Evolutionary conservation across 2,329 filamentous ascomycete genomes (phyloP).

Genomic region (Ascocoryne sarcoides): DNA sequence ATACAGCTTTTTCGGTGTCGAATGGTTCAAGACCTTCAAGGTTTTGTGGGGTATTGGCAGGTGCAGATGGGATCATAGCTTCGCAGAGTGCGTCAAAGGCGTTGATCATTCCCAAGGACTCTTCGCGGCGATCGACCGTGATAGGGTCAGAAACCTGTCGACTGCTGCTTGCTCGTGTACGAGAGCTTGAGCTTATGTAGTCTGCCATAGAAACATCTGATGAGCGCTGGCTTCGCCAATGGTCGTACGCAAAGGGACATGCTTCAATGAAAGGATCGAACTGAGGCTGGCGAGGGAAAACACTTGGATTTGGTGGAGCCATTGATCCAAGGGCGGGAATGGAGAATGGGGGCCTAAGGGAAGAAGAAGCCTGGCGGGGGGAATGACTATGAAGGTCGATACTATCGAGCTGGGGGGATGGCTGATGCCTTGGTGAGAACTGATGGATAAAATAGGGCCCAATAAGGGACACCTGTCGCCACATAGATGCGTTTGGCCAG

Average conservation of each 20-base stretch:
- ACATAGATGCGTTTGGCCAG: constrained; percentile 70
- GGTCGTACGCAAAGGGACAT: constrained; percentile 12
- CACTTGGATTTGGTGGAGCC: constrained; percentile 14
- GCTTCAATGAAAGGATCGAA: constrained; percentile 35
- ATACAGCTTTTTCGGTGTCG: too few relatives aligned
- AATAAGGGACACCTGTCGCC: constrained; percentile 41
- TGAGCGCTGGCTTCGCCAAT: constrained; percentile 30
- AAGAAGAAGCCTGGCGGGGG: constrained; percentile 35
- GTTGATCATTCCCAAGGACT: constrained; percentile 19
- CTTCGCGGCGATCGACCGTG: constrained; percentile 15
- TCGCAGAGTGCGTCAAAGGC: constrained; percentile 26
- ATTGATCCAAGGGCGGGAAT: constrained; percentile 25
- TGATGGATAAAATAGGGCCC: constrained; percentile 23
- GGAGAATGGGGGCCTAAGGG: constrained; percentile 13
- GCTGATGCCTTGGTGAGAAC: constrained; percentile 26
- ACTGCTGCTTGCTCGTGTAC: constrained; percentile 28
- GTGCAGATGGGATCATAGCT: constrained; percentile 21
- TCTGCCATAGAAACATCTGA: constrained; percentile 40
- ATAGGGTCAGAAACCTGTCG: constrained; percentile 26
- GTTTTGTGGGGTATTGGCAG: constrained; percentile 23
- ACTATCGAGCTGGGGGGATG: constrained; percentile 31
- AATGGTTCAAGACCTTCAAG: too few relatives aligned
- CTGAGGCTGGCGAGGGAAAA: constrained; percentile 24
- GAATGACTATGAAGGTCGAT: constrained; percentile 56
- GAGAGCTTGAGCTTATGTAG: constrained; percentile 28